Evolutionary conservation across 768 basidiomycete genomes (phyloP).

Genomic region (Auricularia heimuer): DNA sequence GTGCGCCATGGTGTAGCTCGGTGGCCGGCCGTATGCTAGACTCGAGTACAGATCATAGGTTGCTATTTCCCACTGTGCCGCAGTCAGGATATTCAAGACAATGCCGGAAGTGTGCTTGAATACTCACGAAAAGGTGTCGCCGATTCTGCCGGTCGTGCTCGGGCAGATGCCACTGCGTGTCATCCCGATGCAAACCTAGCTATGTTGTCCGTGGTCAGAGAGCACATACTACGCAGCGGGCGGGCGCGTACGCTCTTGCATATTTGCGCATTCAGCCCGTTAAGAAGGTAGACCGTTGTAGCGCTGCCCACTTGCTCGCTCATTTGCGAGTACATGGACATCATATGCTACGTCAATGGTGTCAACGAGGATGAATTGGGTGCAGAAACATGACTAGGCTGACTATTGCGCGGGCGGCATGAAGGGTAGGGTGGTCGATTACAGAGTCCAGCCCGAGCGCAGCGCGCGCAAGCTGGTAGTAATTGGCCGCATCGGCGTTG

Average conservation of each 20-base stretch:
- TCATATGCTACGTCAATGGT: background rate
- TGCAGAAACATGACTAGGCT: background rate
- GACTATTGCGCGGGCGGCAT: background rate
- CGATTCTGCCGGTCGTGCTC: background rate
- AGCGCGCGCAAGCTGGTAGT: background rate
- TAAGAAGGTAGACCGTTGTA: background rate
- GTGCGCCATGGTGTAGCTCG: slow-evolving; percentile 57
- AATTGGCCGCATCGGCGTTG: background rate
- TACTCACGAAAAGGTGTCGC: background rate
- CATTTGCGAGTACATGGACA: background rate
- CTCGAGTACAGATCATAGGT: background rate
- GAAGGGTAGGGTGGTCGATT: background rate
- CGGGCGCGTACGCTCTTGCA: background rate
- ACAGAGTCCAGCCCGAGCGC: background rate
- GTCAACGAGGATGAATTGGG: background rate
- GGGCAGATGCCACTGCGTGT: background rate
- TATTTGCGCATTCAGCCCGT: background rate
- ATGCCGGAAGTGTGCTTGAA: no score
- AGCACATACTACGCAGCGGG: background rate
- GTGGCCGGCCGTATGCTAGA: slow-evolving; percentile 44
- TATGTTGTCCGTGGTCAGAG: background rate
- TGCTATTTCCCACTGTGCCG: background rate
- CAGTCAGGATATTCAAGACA: no score
- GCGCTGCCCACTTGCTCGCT: background rate
- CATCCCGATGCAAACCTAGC: background rate